A percentile compares a stretch with the other conserved stretches of the same genome.
Conservation (phyloP, 2,329 filamentous ascomycete genomes). For the Nemania diffusa region DNA sequence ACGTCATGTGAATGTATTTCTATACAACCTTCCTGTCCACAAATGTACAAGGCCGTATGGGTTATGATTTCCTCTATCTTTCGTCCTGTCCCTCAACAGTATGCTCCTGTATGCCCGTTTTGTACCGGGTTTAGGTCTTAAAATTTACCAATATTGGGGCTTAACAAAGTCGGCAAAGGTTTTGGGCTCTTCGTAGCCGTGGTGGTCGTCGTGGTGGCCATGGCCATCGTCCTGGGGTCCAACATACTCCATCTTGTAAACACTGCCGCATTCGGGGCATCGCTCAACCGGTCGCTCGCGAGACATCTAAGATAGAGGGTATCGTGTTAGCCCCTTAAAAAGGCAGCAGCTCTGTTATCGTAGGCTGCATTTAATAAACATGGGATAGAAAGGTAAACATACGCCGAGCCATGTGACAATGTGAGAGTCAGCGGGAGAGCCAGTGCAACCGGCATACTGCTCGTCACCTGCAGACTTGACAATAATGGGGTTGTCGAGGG, state of each 20-base stretch:
- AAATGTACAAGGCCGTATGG: slow-evolving; percentile 43
- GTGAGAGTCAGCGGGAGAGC: slow-evolving; percentile 92
- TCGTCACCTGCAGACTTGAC: slow-evolving; percentile 94
- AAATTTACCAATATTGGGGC: slow-evolving; percentile 88
- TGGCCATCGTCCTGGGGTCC: slow-evolving; percentile 82
- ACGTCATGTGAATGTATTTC: slow-evolving; percentile 37
- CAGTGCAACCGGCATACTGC: slow-evolving; percentile 97
- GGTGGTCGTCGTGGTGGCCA: slow-evolving; percentile 63
- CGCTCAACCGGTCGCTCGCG: slow-evolving; percentile 92
- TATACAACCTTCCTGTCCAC: slow-evolving; percentile 39
- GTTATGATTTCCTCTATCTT: slow-evolving; percentile 8
- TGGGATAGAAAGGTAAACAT: slow-evolving; percentile 53
- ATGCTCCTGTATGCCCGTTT: neutral
- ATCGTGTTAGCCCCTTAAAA: slow-evolving; percentile 26
- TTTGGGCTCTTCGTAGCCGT: slow-evolving; percentile 86
- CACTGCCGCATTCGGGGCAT: slow-evolving; percentile 95
- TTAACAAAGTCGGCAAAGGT: slow-evolving; percentile 96
- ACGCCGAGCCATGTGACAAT: slow-evolving; percentile 89
- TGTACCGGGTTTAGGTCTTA: neutral
- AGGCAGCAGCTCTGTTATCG: slow-evolving; percentile 5
- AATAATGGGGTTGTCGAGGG: slow-evolving; percentile 86
- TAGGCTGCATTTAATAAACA: neutral
- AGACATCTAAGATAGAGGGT: slow-evolving; percentile 69
- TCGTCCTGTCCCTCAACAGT: neutral
- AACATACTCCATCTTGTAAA: slow-evolving; percentile 98